Evolutionary conservation across 768 basidiomycete species (phyloP).

Genomic region (Termitomyces titanicus): DNA sequence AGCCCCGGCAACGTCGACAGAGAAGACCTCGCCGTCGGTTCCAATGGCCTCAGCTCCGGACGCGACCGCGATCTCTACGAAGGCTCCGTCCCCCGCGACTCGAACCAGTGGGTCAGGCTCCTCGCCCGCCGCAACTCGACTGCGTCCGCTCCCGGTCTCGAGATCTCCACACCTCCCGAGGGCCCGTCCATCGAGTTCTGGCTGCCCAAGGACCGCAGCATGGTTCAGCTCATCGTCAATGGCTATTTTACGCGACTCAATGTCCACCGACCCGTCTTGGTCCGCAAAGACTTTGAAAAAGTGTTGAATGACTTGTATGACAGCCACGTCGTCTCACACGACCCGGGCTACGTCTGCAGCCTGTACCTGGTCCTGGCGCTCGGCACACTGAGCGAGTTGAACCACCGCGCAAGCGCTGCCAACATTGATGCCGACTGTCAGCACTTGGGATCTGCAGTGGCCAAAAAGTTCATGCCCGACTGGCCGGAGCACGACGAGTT

Average conservation of each 20-base stretch:
- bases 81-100: constrained; percentile 54
- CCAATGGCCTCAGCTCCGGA: constrained; percentile 64
- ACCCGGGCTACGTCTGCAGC: constrained; percentile 78
- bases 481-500: constrained; percentile 88
- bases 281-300: constrained; percentile 64
- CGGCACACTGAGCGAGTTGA: constrained; percentile 80
- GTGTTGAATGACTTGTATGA: constrained; percentile 67
- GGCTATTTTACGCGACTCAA: constrained; percentile 79
- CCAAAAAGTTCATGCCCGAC: constrained; percentile 60
- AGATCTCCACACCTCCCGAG: constrained; percentile 27
- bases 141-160: constrained; percentile 29
- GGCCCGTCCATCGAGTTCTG: constrained; percentile 48
- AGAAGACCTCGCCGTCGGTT: constrained; percentile 78
- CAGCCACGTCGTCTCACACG: constrained; percentile 43
- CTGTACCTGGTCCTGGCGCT: constrained; percentile 76
- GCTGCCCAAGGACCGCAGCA: constrained; percentile 74
- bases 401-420: constrained; percentile 57
- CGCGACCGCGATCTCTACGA: constrained; percentile 59
- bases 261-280: constrained; percentile 73
- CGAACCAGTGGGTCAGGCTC: constrained; percentile 56
- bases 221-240: constrained; percentile 58
- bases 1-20: constrained; percentile 43
- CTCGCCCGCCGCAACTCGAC: constrained; percentile 46
- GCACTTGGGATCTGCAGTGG: constrained; percentile 35
- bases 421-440: constrained; percentile 35